Evolutionary conservation across 192 early-diverging fungal species (phyloP).

Genomic region (Podila minutissima): DNA sequence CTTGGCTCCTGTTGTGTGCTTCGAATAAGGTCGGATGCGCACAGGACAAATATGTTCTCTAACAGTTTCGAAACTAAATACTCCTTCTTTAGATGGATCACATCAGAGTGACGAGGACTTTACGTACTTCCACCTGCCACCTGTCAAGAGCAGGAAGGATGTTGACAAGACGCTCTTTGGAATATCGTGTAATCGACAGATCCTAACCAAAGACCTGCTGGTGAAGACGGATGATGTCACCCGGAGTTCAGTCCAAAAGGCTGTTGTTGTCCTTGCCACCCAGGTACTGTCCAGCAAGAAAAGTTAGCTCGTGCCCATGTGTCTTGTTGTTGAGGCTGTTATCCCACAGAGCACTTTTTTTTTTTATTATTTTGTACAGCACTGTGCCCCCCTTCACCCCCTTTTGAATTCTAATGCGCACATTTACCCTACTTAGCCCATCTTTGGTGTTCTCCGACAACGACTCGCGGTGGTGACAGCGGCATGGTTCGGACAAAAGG

Average conservation of each 20-base stretch:
- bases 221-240: constrained; percentile 81
- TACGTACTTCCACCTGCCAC: constrained; percentile 86
- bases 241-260: constrained; percentile 82
- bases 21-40: too few species aligned
- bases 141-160: constrained; percentile 68
- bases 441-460: constrained; percentile 75
- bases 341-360: not conserved
- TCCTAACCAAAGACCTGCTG: constrained; percentile 74
- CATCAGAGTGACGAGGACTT: constrained; percentile 86
- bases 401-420: not conserved
- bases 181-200: constrained; percentile 86
- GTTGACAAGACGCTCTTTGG: constrained; percentile 78
- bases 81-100: constrained; percentile 63
- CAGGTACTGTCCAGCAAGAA: constrained; percentile 48
- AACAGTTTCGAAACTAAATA: not conserved
- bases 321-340: not conserved
- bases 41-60: not conserved
- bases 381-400: not conserved
- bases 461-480: constrained; percentile 82
- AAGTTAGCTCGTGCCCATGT: not conserved
- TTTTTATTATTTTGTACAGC: not conserved
- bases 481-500: constrained; percentile 81
- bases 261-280: constrained; percentile 77
- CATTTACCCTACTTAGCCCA: constrained; percentile 51
- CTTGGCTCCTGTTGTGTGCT: too few species aligned